Conservation (phyloP, 305 asterid species). For the Fraxinus angustifolia region DNA sequence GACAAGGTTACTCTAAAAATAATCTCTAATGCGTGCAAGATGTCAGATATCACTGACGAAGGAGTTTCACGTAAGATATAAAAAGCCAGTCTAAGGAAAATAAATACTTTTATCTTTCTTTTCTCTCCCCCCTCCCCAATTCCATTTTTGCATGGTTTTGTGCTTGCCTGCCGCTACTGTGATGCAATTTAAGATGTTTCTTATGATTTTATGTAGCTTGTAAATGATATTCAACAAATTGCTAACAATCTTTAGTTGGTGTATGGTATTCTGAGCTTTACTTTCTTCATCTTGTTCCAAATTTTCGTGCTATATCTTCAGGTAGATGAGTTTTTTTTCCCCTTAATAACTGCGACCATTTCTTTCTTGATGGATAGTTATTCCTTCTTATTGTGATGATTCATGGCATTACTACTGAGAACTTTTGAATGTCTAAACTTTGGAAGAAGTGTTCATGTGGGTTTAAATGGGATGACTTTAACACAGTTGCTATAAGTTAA, state of each 20-base stretch:
- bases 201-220: not conserved
- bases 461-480: not conserved
- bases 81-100: constrained; percentile 47
- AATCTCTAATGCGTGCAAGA: constrained; percentile 93
- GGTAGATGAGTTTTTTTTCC: no score
- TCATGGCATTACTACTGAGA: not conserved
- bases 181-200: constrained; percentile 9
- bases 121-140: not conserved
- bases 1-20: constrained; percentile 91
- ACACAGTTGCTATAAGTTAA: not conserved
- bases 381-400: not conserved
- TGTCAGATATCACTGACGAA: constrained; percentile 98
- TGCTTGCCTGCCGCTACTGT: constrained; percentile 13
- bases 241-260: not conserved
- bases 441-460: not conserved
- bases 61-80: constrained; percentile 98
- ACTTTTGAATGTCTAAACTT: not conserved
- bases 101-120: constrained; percentile 6
- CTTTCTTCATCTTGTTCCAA: not conserved
- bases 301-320: not conserved
- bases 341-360: not conserved
- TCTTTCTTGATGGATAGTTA: constrained; percentile 7
- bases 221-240: not conserved
- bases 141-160: constrained; percentile 12
- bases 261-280: not conserved